Evolutionary conservation across 257 asterid genomes (phyloP), one percentile per base, ranked within the genome.

Genomic region (Lantana camara): DNA sequence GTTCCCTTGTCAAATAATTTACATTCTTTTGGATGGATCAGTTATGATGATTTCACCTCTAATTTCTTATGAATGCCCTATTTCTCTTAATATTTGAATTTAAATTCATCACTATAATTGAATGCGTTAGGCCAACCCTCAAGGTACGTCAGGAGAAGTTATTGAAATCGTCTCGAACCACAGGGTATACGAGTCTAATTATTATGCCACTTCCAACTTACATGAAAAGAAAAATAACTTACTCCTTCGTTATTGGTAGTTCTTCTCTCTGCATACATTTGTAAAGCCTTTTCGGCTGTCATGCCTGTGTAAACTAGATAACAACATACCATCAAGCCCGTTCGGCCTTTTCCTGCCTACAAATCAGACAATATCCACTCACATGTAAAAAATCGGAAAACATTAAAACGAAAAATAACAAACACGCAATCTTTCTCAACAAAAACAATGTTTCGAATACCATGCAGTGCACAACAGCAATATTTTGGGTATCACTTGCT

Each of bases 341-440:
- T 90, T 67, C 97, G 85, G 11, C 97, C 95, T 69, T 90, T 90
- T 64, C 95, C 97, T 23, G 97, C 97, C 95, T 90, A 67, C 66
- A 73, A 27, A 13, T 29, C 12, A 7, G 2, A 35, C 7, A 40
- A 21, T 2, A 30, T 13, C 6, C 5, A 11, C 17, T 22, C 34
- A 23, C 2, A 17, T 12, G 21, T 9, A 61, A 57, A n/a, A n/a
- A n/a, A n/a, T 17, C n/a, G 19, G 42, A n/a, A 38, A 5, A 47
- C 27, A 14, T 14, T 34, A 13, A 35, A 62, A 29, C 9, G 29
- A 52, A 15, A 47, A 64, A 44, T 35, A 16, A 21, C 14, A n/a
- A 44, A 20, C n/a, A 49, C 17, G 3, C 13, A 35, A 35, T 68
- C 3, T 8, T 4, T 32, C 32, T 27, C 2, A 27, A 27, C 32